These are phyloP conservation scores for Brassica rapa DNA, from an alignment of 345 rosid genomes.

Conservation along the genomic window DNA sequence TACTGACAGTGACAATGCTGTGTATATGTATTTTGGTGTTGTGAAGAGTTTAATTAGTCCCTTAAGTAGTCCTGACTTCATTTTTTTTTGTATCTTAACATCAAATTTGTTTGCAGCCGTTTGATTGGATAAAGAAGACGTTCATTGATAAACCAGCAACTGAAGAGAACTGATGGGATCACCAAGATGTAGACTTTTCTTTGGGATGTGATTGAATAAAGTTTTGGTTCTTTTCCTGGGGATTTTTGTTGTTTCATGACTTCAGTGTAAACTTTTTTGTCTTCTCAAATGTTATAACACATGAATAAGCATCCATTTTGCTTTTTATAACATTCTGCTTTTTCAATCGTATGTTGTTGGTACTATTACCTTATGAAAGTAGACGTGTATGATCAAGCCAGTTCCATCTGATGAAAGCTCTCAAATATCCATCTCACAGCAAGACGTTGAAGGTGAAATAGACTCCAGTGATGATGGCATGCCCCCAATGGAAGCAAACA, in stretches of 20 bases:
- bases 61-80: not conserved
- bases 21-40: not conserved
- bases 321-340: too few relatives aligned
- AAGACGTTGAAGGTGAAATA: slow-evolving; percentile 39
- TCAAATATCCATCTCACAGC: slow-evolving; percentile 22
- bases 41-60: not conserved
- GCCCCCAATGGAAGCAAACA: slow-evolving; percentile 79
- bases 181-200: slow-evolving; percentile 6
- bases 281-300: not conserved
- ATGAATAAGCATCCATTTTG: not conserved
- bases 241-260: slow-evolving; percentile 19
- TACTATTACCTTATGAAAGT: not conserved
- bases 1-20: not conserved
- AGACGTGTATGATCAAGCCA: not conserved
- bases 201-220: slow-evolving; percentile 18
- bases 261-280: slow-evolving; percentile 15
- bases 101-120: slow-evolving; percentile 56
- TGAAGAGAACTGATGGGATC: slow-evolving; percentile 49
- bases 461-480: slow-evolving; percentile 60
- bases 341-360: too few relatives aligned
- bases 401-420: slow-evolving; percentile 38
- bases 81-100: slow-evolving; percentile 7
- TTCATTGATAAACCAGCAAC: slow-evolving; percentile 62
- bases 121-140: slow-evolving; percentile 88
- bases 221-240: slow-evolving; percentile 34